Evolutionary conservation across 2,329 filamentous ascomycete genomes (phyloP), one percentile per base, ranked within the genome.

Genomic region (Didymella keratinophila): DNA sequence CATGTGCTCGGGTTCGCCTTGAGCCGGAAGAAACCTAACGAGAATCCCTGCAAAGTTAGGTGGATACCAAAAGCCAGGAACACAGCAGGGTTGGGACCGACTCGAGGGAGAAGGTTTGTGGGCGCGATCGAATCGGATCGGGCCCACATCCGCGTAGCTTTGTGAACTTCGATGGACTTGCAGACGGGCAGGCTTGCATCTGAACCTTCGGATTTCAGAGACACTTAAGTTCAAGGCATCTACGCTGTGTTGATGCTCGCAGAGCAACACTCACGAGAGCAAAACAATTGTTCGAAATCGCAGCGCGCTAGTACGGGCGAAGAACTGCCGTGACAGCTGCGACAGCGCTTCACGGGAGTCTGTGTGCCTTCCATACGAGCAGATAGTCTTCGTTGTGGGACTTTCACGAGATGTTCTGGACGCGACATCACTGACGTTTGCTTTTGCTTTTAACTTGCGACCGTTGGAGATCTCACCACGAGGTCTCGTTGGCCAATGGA

Each of bases 291-390:
- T 34, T 44, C 30, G 16, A 3, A 28, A 27, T 12, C 30, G 23
- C n/a, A 18, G 23, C 20, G 16, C 28, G 20, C 34, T 52, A 48
- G 37, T 27, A 23, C 9, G 12, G 9, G 43, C 42, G 54, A 47
- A 34, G 27, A 47, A 32, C n/a, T 25, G 48, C 54, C 36, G 36
- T 57, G 48, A 52, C 55, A 58, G 55, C 41, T 42, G 7, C 41
- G 28, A 43, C 43, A 52, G 30, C 25, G 25, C 6, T 27, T 21
- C 20, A 18, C 55, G 55, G 55, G 49, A 52, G 44, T 52, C 37
- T 39, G 49, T 43, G 55, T 58, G 37, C 36, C 37, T 48, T 37
- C 28, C 14, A 47, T 43, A 47, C 36, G 28, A 44, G 36, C 43
- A 52, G 7, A 16, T 43, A 36, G 20, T 42, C 30, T 9, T 50